Conservation (phyloP, 1,284 basidiomycete species). For the Sporisorium graminicola region DNA sequence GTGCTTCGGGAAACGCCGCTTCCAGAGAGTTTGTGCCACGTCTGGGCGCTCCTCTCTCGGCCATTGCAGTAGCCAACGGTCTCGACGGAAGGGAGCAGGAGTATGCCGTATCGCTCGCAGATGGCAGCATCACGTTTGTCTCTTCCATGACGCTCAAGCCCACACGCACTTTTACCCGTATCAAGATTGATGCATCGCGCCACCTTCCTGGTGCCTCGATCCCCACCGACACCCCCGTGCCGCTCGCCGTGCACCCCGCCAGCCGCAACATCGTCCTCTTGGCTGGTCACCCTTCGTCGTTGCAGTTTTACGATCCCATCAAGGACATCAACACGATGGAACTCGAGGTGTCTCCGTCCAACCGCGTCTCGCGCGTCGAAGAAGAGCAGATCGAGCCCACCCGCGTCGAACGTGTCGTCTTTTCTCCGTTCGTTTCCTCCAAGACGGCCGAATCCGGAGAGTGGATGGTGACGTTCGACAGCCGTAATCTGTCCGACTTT, state of each 20-base stretch:
- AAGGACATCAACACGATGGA: conserved; percentile 83
- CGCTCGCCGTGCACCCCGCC: conserved; percentile 61
- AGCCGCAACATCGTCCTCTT: conserved; percentile 77
- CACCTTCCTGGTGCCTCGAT: conserved; percentile 31
- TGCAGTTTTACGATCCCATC: conserved; percentile 88
- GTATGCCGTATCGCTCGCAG: conserved; percentile 84
- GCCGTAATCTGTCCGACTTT: conserved; percentile 71
- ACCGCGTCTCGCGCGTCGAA: conserved; percentile 86
- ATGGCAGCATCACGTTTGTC: conserved; percentile 85
- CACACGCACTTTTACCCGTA: conserved; percentile 80
- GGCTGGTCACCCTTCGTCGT: conserved; percentile 91
- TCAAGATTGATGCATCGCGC: conserved; percentile 75
- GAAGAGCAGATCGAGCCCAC: conserved; percentile 83
- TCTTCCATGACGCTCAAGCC: conserved; percentile 80
- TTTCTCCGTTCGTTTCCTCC: conserved; percentile 72
- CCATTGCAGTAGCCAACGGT: conserved; percentile 75
- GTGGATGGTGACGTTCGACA: conserved; percentile 95
- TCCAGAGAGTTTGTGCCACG: conserved; percentile 81
- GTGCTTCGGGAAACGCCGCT: conserved; percentile 71
- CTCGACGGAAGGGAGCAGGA: conserved; percentile 77
- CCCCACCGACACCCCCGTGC: conserved; percentile 32
- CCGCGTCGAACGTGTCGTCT: conserved; percentile 79
- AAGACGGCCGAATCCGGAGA: conserved; percentile 66
- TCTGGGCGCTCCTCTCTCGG: conserved; percentile 83
- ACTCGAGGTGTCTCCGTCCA: conserved; percentile 92